Evolutionary conservation across 352 stramenopile genomes (phyloP).

Genomic region (Globisporangium solare): DNA sequence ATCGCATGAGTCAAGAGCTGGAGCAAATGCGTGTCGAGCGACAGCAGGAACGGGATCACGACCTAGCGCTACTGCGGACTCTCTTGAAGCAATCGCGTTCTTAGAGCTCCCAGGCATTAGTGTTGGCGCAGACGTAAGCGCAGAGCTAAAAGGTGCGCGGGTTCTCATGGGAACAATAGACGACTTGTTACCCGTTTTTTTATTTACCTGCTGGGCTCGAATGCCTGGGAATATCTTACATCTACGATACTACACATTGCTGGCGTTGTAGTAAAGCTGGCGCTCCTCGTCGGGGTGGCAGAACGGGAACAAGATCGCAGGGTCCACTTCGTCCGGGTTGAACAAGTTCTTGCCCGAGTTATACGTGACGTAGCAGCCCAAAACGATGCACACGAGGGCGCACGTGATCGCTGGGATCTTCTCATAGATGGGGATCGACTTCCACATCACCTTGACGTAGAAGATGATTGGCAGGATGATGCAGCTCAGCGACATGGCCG

Average conservation of each 20-base stretch:
- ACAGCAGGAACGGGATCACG: neutral
- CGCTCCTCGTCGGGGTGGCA: constrained; percentile 18
- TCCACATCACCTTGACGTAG: constrained; percentile 34
- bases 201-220: neutral
- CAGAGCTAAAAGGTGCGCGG: too few species aligned
- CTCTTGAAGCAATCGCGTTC: neutral
- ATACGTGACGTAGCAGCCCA: constrained; percentile 29
- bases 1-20: neutral
- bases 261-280: constrained; percentile 10
- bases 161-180: too few species aligned
- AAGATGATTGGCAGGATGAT: constrained; percentile 33
- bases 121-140: neutral
- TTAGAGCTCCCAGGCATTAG: neutral
- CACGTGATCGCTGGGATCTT: constrained; percentile 22
- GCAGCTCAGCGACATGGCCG: constrained; percentile 26
- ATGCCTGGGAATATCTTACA: neutral
- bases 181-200: neutral
- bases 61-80: neutral
- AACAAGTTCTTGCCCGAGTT: constrained; percentile 26
- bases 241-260: neutral
- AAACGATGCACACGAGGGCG: constrained; percentile 17
- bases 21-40: neutral
- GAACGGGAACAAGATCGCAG: constrained; percentile 23
- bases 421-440: constrained; percentile 27
- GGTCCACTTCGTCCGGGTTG: constrained; percentile 9